These are phyloP conservation scores for Trichophyton rubrum DNA, from an alignment of 2,329 filamentous ascomycete species.

Conservation along the genomic window DNA sequence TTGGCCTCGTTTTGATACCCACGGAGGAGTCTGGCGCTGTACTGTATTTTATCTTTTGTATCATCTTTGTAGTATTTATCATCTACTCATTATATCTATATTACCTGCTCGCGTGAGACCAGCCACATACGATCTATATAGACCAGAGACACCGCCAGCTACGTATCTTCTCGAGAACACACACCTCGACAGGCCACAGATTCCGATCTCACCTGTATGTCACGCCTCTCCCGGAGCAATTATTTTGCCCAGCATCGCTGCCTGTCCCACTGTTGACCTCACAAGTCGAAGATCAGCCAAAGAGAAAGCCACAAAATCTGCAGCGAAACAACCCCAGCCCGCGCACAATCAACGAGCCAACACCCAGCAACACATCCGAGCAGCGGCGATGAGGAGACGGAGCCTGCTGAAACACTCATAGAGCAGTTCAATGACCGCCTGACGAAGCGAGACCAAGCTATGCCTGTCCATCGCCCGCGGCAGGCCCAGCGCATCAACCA, in stretches of 20 bases:
- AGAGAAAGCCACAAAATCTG: background rate
- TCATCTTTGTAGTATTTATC: background rate
- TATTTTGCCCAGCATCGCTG: background rate
- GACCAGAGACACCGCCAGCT: no score
- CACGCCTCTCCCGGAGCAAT: no score
- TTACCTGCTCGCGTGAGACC: background rate
- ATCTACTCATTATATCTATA: background rate
- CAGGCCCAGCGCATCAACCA: slow-evolving; percentile 2
- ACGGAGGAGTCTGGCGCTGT: background rate
- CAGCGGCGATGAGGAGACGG: background rate
- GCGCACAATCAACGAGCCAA: background rate
- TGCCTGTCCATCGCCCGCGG: background rate
- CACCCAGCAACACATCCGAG: background rate
- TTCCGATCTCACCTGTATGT: no score
- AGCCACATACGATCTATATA: background rate
- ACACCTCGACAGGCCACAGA: no score
- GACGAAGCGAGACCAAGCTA: background rate
- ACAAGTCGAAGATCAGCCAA: background rate
- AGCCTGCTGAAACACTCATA: background rate
- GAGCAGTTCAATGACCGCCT: background rate
- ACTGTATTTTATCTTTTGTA: background rate
- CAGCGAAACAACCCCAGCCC: background rate
- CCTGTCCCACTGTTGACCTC: background rate
- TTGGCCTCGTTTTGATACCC: slow-evolving; percentile 1
- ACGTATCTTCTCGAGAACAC: no score